Evolutionary conservation across 23 red algal genomes (phyloP), one percentile per base, ranked within the genome.

Genomic region (Agarophyton chilense): DNA sequence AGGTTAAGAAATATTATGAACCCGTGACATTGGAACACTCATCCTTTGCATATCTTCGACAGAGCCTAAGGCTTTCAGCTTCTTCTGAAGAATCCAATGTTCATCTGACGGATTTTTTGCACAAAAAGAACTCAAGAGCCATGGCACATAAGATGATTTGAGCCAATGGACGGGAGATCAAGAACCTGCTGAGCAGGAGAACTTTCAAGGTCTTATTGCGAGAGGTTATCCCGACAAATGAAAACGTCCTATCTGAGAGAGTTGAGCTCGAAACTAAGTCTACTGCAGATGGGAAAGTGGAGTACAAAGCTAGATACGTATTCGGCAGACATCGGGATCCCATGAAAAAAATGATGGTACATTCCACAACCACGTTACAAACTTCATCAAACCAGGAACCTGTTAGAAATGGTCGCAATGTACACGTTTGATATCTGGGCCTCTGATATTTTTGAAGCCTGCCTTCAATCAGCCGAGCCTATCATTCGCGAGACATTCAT

Each of bases 261-360:
- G 43, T 78, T 17, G 73, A 12, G 31, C 29, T 51, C 10, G 73
- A n/a, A 18, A 19, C 49, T 14, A 78, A 78, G 73, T 78, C 73
- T 21, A 50, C 73, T 10, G 3, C 17, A 33, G 45, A 78, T 78
- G 26, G 8, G 16, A 45, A 49, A 31, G 45, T 49, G 17, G 49
- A 78, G 39, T 51, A 78, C 73, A 78, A 50, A 40, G 73, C 41
- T 24, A 41, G 73, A 24, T 78, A 78, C 52, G 73, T 78, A 19
- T 47, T 78, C 4, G 18, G 42, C 43, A 1, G 73, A 42, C 42
- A 49, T 17, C 73, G 41, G 7, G 73, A 78, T 9, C 36, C 21
- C 43, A 17, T 78, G 9, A 78, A 78, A 17, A 19, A 0, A 5
- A 78, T 51, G 41, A 0, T 78, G 29, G 73, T 78, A 22, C 73